These are phyloP conservation scores for Albophoma yamanashiensis DNA, from an alignment of 2,329 filamentous ascomycete genomes.

Conservation along the genomic window DNA sequence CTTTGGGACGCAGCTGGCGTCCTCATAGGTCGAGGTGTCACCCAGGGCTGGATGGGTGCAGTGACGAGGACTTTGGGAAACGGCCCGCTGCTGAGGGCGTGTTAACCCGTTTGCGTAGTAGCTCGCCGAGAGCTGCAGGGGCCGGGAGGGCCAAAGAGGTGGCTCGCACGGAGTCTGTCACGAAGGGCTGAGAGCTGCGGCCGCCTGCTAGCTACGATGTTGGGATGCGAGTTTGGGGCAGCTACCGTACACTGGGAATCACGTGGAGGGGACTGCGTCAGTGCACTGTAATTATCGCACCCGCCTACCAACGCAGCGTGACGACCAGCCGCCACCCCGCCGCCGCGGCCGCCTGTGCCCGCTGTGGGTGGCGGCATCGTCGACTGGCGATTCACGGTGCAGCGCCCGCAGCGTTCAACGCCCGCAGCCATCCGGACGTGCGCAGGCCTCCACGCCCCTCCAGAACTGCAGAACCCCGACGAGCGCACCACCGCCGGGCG, in stretches of 20 bases:
- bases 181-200: background rate
- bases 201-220: background rate
- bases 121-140: background rate
- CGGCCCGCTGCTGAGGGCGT: background rate
- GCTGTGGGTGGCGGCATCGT: background rate
- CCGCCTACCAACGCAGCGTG: background rate
- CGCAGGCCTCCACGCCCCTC: background rate
- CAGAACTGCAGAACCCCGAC: background rate
- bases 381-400: background rate
- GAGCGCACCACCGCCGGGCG: background rate
- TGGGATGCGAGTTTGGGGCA: background rate
- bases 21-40: background rate
- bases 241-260: background rate
- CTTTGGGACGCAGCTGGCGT: background rate
- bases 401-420: background rate
- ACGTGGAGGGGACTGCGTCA: background rate
- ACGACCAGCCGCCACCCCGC: background rate
- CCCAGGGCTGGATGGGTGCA: background rate
- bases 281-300: too few species aligned
- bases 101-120: background rate
- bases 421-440: background rate
- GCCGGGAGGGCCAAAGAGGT: background rate
- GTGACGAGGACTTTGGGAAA: background rate
- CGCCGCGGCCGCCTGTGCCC: background rate
- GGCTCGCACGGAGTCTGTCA: background rate